A percentile compares a stretch with the other conserved stretches of the same genome.
phyloP scores from a whole-genome alignment of 441 rosid genomes.

The Macaranga tanarius region DNA sequence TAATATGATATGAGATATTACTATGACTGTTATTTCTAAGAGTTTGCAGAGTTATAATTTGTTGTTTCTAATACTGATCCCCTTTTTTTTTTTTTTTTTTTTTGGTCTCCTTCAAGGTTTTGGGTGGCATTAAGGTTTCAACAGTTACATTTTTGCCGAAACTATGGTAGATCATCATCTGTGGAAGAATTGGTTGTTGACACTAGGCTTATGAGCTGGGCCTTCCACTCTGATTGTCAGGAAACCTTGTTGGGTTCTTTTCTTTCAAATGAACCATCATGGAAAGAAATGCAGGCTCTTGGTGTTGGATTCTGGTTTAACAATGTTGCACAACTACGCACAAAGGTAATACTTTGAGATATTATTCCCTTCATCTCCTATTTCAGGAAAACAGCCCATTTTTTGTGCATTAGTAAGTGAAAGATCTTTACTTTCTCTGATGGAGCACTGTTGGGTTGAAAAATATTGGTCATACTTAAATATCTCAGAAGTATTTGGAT shows the following conservation, averaged over 20 bases:
- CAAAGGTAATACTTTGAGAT: constrained; percentile 53
- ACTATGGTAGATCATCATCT: constrained; percentile 60
- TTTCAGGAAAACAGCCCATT: background rate
- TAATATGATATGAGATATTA: background rate
- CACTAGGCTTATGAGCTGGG: constrained; percentile 75
- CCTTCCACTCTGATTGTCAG: constrained; percentile 94
- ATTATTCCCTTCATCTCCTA: background rate
- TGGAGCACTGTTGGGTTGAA: background rate
- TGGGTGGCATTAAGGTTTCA: constrained; percentile 83
- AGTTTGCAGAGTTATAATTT: background rate
- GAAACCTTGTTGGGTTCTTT: constrained; percentile 64
- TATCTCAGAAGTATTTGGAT: background rate
- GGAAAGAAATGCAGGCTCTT: constrained; percentile 83
- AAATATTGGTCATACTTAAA: constrained; percentile 16
- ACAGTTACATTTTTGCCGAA: constrained; percentile 56
- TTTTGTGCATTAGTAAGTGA: background rate
- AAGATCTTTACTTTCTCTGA: background rate
- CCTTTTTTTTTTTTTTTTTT: constrained; percentile 18
- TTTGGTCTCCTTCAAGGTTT: constrained; percentile 56
- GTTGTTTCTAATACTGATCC: constrained; percentile 1
- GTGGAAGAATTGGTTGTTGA: constrained; percentile 66
- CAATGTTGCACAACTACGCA: constrained; percentile 63
- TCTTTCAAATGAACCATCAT: constrained; percentile 75
- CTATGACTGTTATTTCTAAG: background rate
- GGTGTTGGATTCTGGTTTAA: constrained; percentile 95